Percentiles rank a stretch among this genome's conserved stretches.
Conservation (phyloP, 2,329 filamentous ascomycete species). For the Neofusicoccum sp. region DNA sequence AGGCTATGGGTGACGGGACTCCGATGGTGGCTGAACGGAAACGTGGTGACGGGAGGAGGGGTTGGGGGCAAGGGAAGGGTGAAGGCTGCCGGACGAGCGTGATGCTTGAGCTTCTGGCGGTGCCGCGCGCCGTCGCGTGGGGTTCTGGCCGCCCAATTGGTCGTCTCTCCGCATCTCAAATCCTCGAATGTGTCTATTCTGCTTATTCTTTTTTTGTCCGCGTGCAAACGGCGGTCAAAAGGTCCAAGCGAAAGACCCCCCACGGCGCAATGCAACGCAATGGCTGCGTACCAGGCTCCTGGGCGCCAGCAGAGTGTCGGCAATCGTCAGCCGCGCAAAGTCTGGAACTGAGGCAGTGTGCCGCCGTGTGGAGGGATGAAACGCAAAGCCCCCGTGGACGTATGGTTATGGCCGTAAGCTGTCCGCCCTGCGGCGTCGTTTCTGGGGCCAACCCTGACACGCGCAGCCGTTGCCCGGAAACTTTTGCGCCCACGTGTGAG, state of each 20-base stretch:
- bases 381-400: neutral
- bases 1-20: neutral
- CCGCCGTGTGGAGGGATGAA: conserved; percentile 5
- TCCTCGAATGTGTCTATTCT: no score
- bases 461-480: conserved; percentile 2
- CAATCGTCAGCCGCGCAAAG: conserved; percentile 7
- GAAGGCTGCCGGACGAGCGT: no score
- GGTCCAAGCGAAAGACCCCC: no score
- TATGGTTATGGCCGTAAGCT: neutral
- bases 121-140: neutral
- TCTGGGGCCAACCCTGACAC: neutral
- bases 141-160: neutral
- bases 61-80: no score
- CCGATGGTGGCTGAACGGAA: no score
- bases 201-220: neutral
- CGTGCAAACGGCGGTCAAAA: no score
- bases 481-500: conserved; percentile 8
- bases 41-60: no score
- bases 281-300: no score
- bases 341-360: neutral
- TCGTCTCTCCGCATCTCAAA: neutral
- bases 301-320: neutral
- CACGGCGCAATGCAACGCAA: no score
- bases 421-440: neutral
- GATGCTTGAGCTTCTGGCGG: no score